Percentiles rank a stretch among this genome's conserved stretches.
phyloP scores from a whole-genome alignment of 768 basidiomycete genomes.

The Leccinum boreale region DNA sequence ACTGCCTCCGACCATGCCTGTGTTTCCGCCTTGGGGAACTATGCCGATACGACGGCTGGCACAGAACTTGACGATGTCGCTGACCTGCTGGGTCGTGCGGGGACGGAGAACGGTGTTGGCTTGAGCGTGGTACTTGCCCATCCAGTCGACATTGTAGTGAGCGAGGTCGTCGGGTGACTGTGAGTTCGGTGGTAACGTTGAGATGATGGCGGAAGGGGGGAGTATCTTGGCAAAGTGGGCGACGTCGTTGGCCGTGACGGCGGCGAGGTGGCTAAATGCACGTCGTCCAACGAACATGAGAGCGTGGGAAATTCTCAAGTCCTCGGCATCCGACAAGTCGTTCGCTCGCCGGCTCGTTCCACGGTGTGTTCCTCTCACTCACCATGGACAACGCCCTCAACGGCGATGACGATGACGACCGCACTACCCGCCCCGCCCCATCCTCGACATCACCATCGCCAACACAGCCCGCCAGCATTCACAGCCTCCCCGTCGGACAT shows the following conservation, averaged over 20 bases:
- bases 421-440: neutral
- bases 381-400: neutral
- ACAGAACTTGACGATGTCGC: slow-evolving; percentile 85
- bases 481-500: slow-evolving; percentile 56
- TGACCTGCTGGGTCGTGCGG: slow-evolving; percentile 83
- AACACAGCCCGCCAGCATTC: slow-evolving; percentile 43
- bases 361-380: neutral
- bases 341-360: neutral
- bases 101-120: slow-evolving; percentile 88
- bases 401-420: neutral
- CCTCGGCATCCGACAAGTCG: neutral
- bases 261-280: slow-evolving; percentile 35
- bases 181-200: slow-evolving; percentile 55
- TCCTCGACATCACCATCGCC: neutral
- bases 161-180: slow-evolving; percentile 62
- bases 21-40: slow-evolving; percentile 98
- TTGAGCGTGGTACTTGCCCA: slow-evolving; percentile 88
- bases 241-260: slow-evolving; percentile 58
- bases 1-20: slow-evolving; percentile 94
- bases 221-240: slow-evolving; percentile 67
- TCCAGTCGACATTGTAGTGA: slow-evolving; percentile 89
- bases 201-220: slow-evolving; percentile 59
- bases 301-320: neutral
- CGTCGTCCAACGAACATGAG: slow-evolving; percentile 2
- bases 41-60: slow-evolving; percentile 77